These are phyloP conservation scores for Lecanicillium sp. DNA, from an alignment of 2,329 filamentous ascomycete species.

Conservation along the genomic window DNA sequence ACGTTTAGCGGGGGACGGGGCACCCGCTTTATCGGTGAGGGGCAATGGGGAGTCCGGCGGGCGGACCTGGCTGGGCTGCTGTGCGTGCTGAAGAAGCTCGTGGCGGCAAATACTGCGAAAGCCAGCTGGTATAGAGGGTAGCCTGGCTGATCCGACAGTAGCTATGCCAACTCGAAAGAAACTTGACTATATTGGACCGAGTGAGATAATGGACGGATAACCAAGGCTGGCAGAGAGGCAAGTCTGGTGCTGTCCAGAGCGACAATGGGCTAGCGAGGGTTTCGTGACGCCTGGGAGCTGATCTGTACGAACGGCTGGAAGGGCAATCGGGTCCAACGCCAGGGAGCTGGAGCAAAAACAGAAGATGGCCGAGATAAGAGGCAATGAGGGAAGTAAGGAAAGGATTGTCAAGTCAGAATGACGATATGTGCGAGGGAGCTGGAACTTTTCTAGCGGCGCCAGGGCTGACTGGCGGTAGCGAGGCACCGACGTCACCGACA, in stretches of 20 bases:
- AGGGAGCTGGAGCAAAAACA: too few species aligned
- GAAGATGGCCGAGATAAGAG: too few species aligned
- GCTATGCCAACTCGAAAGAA: background rate
- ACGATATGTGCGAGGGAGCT: background rate
- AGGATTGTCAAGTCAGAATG: too few species aligned
- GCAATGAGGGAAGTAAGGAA: too few species aligned
- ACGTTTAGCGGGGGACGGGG: background rate
- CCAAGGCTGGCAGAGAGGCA: background rate
- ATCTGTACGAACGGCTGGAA: background rate
- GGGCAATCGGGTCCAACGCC: too few species aligned
- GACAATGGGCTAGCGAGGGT: background rate
- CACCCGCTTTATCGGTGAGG: slow-evolving; percentile 1
- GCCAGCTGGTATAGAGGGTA: background rate
- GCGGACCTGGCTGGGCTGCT: background rate
- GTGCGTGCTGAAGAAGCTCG: too few species aligned
- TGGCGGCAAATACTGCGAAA: background rate
- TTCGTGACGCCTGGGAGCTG: background rate
- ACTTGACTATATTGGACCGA: background rate
- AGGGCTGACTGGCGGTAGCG: background rate
- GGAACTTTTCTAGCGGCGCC: background rate
- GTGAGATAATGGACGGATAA: background rate
- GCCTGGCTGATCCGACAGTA: background rate
- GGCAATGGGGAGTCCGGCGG: background rate
- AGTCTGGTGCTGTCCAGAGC: background rate
- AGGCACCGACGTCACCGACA: slow-evolving; percentile 7